Evolutionary conservation across 345 rosid species (phyloP), one percentile per base, ranked within the genome.

Genomic region (Abelmoschus esculentus): DNA sequence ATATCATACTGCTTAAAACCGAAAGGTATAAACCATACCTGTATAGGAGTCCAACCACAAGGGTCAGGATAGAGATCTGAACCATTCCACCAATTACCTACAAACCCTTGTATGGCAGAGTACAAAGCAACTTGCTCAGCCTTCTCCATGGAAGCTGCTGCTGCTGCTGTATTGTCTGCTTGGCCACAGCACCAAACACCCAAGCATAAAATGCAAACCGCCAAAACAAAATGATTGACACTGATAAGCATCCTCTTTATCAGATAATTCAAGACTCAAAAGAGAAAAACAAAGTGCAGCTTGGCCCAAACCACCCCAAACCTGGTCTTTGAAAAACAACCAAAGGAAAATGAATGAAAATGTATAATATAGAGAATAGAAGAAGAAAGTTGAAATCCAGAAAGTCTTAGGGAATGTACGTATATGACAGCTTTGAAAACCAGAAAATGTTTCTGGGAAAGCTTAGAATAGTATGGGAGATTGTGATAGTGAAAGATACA

Each of bases 21-120:
- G 36, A 36, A 36, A 68, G 44, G 47, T 28, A 17, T 15, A 17
- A 61, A 61, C 8, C 50, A 62, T 72, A 88, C 98, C 95, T 93
- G 95, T 15, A 93, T 88, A 2, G 97, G 97, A 78, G 96, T 93
- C 96, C 91, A 93, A 5, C 99, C 97, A 83, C 99, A 91, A 76
- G 99, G 99, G 69, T 93, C 96, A 17, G 97, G 99, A 74, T 83
- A 91, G 32, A 93, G 93, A 79, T 86, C 85, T 36, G 96, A 88
- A 54, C 91, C 96, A 81, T 93, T 91, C 99, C 96, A 93, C 80
- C 88, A 83, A 38, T 83, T 75, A 63, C 99, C 96, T 8, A 88
- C 93, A 73, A 93, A 91, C 49, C 99, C 99, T 79, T 86, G 88
- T 49, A 93, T 80, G 11, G 91, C 82, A 73, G 86, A 74, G 78